Percentiles rank a stretch among this genome's conserved stretches.
Conservation (phyloP, 2,329 filamentous ascomycete species). For the Aspergillus quadrilineatus region DNA sequence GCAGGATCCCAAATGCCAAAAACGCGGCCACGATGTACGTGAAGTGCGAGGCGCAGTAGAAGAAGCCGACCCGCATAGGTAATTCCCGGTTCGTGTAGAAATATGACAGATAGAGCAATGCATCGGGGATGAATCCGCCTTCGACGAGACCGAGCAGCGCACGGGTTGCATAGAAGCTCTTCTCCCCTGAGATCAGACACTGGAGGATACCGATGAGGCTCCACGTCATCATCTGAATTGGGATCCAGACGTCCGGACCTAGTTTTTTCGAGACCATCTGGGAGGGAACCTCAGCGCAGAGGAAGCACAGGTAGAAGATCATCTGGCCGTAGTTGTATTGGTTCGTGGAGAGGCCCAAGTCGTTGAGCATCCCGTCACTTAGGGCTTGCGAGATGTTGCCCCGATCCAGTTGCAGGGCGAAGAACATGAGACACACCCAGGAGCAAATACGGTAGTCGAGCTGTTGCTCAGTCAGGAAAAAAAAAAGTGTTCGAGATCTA, state of each 20-base stretch:
- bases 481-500: too few relatives aligned
- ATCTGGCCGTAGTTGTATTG: constrained; percentile 32
- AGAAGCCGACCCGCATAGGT: constrained; percentile 64
- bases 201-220: constrained; percentile 20
- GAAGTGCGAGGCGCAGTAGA: constrained; percentile 64
- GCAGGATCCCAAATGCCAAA: constrained; percentile 46
- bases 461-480: not conserved
- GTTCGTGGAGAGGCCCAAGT: constrained; percentile 31
- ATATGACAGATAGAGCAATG: constrained; percentile 54
- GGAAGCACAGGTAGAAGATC: constrained; percentile 30
- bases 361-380: constrained; percentile 29
- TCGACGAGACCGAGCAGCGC: constrained; percentile 49
- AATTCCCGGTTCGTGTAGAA: constrained; percentile 73
- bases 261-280: constrained; percentile 32
- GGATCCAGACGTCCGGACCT: constrained; percentile 31
- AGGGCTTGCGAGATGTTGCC: constrained; percentile 28
- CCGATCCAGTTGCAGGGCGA: constrained; percentile 29
- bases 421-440: constrained; percentile 51
- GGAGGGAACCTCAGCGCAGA: constrained; percentile 33
- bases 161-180: constrained; percentile 29
- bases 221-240: constrained; percentile 25
- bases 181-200: constrained; percentile 26
- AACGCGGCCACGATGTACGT: constrained; percentile 50
- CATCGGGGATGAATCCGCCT: constrained; percentile 53
- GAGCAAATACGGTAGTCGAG: constrained; percentile 26